Evolutionary conservation across 495 filamentous ascomycete genomes (phyloP).

Genomic region (Cryomyces antarcticus): DNA sequence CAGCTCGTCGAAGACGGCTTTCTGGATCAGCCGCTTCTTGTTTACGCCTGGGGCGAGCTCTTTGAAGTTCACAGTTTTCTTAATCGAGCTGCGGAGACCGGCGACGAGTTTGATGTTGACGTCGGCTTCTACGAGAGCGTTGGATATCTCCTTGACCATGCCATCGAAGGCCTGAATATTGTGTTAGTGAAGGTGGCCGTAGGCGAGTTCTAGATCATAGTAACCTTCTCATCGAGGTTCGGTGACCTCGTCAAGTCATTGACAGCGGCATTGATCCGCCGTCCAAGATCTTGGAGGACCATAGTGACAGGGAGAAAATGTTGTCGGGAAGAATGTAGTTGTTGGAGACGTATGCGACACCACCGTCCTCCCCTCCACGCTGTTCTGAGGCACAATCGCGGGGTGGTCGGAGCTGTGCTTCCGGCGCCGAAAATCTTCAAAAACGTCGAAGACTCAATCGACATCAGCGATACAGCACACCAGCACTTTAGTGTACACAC

Average conservation of each 20-base stretch:
- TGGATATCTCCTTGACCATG: slow-evolving; percentile 95
- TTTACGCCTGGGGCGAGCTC: slow-evolving; percentile 73
- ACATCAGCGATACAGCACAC: background rate
- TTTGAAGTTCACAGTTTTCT: slow-evolving; percentile 75
- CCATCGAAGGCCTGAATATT: slow-evolving; percentile 65
- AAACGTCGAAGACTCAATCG: too few species aligned
- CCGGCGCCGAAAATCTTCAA: too few species aligned
- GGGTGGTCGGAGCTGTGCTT: too few species aligned
- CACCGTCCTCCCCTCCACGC: too few species aligned
- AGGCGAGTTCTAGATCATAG: too few species aligned
- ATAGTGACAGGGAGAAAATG: slow-evolving; percentile 24
- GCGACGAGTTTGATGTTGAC: slow-evolving; percentile 91
- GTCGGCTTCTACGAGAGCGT: slow-evolving; percentile 85
- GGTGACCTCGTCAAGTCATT: slow-evolving; percentile 78
- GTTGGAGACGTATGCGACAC: too few species aligned
- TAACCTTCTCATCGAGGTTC: slow-evolving; percentile 89
- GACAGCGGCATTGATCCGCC: slow-evolving; percentile 94
- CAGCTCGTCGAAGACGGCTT: slow-evolving; percentile 90
- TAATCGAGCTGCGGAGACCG: slow-evolving; percentile 83
- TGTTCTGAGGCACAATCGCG: too few species aligned
- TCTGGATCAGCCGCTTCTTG: slow-evolving; percentile 96
- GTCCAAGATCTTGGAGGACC: slow-evolving; percentile 96
- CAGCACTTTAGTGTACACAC: slow-evolving; percentile 4
- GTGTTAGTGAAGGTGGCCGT: background rate
- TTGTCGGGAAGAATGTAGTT: too few species aligned